Evolutionary conservation across 2,329 filamentous ascomycete species (phyloP), one percentile per base, ranked within the genome.

Genomic region (Cordyceps militaris): DNA sequence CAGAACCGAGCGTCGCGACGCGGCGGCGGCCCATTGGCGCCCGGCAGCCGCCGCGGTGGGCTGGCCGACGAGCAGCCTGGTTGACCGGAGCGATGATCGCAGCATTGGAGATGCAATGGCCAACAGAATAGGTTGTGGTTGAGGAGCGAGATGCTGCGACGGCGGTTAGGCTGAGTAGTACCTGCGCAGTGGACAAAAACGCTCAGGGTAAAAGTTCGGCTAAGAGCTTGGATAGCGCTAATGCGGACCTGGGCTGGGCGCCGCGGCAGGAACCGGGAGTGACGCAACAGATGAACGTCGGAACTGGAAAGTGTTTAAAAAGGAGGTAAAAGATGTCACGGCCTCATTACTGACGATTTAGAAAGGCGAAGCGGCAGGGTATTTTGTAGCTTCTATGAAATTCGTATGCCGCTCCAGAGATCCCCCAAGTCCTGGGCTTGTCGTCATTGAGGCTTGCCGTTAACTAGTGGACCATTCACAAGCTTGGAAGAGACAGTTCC

Each of bases 11-110:
- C 64, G 70, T 66, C 67, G 67, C 63, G 71, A 67, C 56, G 67
- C 66, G 60, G 67, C 66, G 63, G 70, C 62, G 59, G 80, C 79
- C 82, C 81, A 85, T 84, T 84, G 82, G 71, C 78, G 80, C 71
- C 74, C 73, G 65, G 75, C 74, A 69, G 75, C 73, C 67, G 79
- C 76, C 71, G 75, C 75, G 70, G 75, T 66, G 68, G 81, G 76
- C 74, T 76, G 79, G 71, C 75, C 74, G 74, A 79, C 76, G 71
- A 84, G 73, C 67, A 78, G 76, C 78, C 78, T 82, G 70, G 80
- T 80, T 72, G 83, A 84, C 76, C 79, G 82, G 76, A 86, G 75
- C 73, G 83, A 85, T 73, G 81, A 82, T 77, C 83, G 84, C 81
- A 87, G 80, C 84, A 87, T 87, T 77, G 78, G 75, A 76, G 32